phyloP scores from a whole-genome alignment of 306 rosid species.

The Crotalaria pallida region DNA sequence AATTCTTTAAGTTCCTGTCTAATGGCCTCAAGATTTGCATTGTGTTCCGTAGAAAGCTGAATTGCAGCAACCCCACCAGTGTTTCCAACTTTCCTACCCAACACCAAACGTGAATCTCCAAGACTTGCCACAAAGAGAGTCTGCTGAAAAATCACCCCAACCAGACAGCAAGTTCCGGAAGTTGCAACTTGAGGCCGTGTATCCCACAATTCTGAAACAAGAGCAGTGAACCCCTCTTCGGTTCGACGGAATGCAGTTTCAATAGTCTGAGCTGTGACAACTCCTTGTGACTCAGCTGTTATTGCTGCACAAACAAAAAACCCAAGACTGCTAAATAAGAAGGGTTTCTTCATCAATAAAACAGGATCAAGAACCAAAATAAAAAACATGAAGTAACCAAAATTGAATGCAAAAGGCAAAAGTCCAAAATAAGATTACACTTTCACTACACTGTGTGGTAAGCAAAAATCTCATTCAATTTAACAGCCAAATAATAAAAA shows the following conservation, averaged over 20 bases:
- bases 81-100: conserved; percentile 82
- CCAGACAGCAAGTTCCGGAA: conserved; percentile 80
- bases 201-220: conserved; percentile 59
- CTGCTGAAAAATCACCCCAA: conserved; percentile 72
- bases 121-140: conserved; percentile 73
- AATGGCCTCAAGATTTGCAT: conserved; percentile 66
- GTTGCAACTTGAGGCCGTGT: conserved; percentile 64
- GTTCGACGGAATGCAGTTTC: conserved; percentile 54
- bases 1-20: conserved; percentile 66
- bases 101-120: conserved; percentile 84
- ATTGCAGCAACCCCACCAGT: conserved; percentile 80
- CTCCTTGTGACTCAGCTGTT: conserved; percentile 48
- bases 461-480: background rate
- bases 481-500: background rate
- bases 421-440: background rate
- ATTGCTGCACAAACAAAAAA: conserved; percentile 51
- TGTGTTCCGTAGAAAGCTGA: conserved; percentile 82
- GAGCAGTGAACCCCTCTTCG: conserved; percentile 72
- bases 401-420: background rate
- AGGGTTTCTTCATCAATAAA: conserved; percentile 25
- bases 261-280: conserved; percentile 61
- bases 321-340: conserved; percentile 44
- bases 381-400: no score
- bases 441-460: background rate
- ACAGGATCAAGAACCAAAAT: background rate